Evolutionary conservation across 23 red algal genomes (phyloP).

Genomic region (Gracilaria gracilis): DNA sequence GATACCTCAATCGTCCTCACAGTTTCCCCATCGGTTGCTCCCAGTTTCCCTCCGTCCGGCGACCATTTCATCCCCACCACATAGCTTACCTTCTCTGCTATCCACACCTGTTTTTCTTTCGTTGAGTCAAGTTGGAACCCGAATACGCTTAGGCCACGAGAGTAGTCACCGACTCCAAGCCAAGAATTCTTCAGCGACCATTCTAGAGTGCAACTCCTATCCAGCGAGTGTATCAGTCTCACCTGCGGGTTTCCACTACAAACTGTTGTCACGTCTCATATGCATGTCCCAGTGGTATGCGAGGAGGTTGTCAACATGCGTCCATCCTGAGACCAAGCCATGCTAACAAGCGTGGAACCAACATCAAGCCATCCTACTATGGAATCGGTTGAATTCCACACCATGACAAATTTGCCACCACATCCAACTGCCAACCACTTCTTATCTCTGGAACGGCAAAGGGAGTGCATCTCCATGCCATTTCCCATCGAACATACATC

Average conservation of each 20-base stretch:
- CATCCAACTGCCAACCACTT: not conserved
- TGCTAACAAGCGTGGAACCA: not conserved
- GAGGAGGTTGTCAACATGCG: not conserved
- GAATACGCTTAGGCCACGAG: no score
- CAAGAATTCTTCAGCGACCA: no score
- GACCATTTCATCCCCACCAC: not conserved
- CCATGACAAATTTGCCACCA: not conserved
- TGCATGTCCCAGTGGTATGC: no score
- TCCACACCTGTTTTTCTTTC: not conserved
- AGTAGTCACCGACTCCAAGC: no score
- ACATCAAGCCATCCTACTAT: not conserved
- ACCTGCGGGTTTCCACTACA: no score
- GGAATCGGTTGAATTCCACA: not conserved
- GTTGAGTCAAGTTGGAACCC: no score
- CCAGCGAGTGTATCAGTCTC: no score
- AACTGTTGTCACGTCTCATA: no score
- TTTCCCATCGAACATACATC: not conserved
- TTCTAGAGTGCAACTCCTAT: no score
- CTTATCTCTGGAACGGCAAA: not conserved
- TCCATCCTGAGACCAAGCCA: not conserved
- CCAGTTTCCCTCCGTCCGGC: not conserved
- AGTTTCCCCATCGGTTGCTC: no score
- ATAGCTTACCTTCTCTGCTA: no score
- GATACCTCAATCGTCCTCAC: no score
- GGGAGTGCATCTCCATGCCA: not conserved